Evolutionary conservation across 768 basidiomycete species (phyloP).

Genomic region (Hortiboletus campestris): DNA sequence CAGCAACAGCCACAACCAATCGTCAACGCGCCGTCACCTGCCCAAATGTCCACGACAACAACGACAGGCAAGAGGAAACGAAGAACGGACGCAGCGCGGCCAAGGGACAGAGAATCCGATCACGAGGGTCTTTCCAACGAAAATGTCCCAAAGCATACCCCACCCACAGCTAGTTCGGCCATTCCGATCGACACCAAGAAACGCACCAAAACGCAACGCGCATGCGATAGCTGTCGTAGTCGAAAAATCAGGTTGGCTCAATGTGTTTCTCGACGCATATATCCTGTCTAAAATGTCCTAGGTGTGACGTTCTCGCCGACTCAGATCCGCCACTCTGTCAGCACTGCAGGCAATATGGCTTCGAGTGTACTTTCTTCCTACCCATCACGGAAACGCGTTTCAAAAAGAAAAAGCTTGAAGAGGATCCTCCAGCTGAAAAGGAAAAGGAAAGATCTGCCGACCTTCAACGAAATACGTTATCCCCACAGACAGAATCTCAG

Average conservation of each 20-base stretch:
- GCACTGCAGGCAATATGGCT: constrained; percentile 91
- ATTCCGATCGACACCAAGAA: constrained; percentile 67
- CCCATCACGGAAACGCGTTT: constrained; percentile 99
- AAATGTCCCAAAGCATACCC: constrained; percentile 32
- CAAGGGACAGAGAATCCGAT: constrained; percentile 56
- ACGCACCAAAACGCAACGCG: constrained; percentile 88
- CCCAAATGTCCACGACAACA: constrained; percentile 32
- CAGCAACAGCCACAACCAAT: constrained; percentile 26
- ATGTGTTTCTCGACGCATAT: constrained; percentile 4
- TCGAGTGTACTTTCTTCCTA: constrained; percentile 96
- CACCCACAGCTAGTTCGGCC: constrained; percentile 28
- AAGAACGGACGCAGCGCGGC: constrained; percentile 39
- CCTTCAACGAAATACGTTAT: constrained; percentile 35
- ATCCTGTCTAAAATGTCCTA: constrained; percentile 10
- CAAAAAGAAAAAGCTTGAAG: constrained; percentile 90
- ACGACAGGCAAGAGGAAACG: constrained; percentile 62
- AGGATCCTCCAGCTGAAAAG: constrained; percentile 48
- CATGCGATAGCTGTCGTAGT: constrained; percentile 87
- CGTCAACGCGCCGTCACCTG: constrained; percentile 34
- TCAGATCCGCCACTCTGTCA: constrained; percentile 80
- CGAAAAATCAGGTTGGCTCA: constrained; percentile 75
- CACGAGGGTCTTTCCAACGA: constrained; percentile 58
- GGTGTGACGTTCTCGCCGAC: constrained; percentile 85
- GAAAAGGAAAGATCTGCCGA: constrained; percentile 35
- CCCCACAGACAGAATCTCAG: constrained; percentile 48